Conservation (phyloP, 73 alveolate genomes). For the Symbiodinium natans region DNA sequence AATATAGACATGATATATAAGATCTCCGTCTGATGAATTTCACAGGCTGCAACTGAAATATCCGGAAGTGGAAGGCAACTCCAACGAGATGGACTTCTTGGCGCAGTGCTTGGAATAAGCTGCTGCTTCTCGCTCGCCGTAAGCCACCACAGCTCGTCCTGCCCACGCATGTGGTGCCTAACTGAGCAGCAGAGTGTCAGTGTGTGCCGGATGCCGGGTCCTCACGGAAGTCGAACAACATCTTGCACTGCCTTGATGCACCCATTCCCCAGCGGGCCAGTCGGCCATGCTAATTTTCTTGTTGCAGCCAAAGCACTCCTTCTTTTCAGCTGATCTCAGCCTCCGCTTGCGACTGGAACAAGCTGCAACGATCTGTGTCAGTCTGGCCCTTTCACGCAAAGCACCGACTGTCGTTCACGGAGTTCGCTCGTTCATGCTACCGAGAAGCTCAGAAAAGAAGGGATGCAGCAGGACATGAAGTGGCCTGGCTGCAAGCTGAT, state of each 20-base stretch:
- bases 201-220: not conserved
- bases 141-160: slow-evolving; percentile 90
- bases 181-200: not conserved
- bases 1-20: too few relatives aligned
- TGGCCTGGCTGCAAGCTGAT: slow-evolving; percentile 33
- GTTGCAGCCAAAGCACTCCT: slow-evolving; percentile 27
- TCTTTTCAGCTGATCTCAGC: slow-evolving; percentile 53
- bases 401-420: too few relatives aligned
- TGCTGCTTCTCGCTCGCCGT: not conserved
- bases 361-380: too few relatives aligned
- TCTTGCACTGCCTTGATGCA: slow-evolving; percentile 30
- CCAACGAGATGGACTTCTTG: too few relatives aligned
- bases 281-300: not conserved
- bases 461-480: slow-evolving; percentile 61
- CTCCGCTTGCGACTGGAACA: not conserved
- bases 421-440: too few relatives aligned
- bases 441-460: slow-evolving; percentile 56
- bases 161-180: not conserved
- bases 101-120: slow-evolving; percentile 33
- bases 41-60: too few relatives aligned
- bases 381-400: too few relatives aligned
- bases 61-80: too few relatives aligned
- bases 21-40: too few relatives aligned
- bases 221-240: slow-evolving; percentile 86
- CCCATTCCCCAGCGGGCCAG: not conserved